Percentiles rank a stretch among this genome's conserved stretches.
Conservation (phyloP, 306 rosid species). For the Betula pendula region DNA sequence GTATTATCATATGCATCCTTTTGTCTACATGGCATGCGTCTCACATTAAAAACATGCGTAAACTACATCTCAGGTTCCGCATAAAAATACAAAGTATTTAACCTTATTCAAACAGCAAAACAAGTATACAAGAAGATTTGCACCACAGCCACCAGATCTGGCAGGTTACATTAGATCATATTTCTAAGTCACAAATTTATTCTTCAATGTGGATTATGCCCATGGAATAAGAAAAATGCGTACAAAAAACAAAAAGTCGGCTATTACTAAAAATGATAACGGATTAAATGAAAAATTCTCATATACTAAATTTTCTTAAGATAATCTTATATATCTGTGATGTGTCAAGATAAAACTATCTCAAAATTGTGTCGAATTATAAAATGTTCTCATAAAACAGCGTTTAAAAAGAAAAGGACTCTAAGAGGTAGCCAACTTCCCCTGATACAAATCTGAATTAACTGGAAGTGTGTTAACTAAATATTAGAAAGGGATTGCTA, state of each 20-base stretch:
- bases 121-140: neutral
- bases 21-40: neutral
- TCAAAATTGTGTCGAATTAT: neutral
- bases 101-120: neutral
- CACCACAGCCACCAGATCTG: neutral
- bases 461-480: neutral
- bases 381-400: neutral
- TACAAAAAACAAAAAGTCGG: neutral
- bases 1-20: no score
- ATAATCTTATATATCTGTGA: neutral
- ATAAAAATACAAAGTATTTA: neutral
- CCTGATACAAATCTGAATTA: neutral
- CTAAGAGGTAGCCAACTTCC: neutral
- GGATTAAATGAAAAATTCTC: neutral
- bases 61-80: neutral
- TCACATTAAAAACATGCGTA: neutral
- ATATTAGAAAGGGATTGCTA: neutral
- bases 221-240: neutral
- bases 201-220: constrained; percentile 1
- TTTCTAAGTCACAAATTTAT: neutral
- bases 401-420: neutral
- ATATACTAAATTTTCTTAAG: neutral
- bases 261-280: neutral
- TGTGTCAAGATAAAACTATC: neutral
- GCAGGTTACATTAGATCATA: neutral